These are phyloP conservation scores for Jimgerdemannia flammicorona DNA, from an alignment of 192 early-diverging fungal species.

Conservation along the genomic window DNA sequence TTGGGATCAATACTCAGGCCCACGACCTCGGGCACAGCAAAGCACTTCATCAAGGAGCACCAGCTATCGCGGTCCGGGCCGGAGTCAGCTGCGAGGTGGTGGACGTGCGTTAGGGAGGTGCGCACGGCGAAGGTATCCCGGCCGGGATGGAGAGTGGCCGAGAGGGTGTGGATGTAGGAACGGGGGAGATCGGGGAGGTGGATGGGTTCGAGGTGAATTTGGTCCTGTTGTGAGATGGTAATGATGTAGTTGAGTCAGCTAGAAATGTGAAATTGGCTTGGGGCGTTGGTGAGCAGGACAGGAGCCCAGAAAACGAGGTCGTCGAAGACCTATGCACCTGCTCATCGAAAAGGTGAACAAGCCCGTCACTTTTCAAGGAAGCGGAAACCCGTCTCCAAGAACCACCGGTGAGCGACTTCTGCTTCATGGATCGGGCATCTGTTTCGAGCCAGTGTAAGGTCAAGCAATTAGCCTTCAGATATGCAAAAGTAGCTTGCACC, in stretches of 20 bases:
- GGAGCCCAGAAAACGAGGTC: too few relatives aligned
- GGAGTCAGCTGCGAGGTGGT: slow-evolving; percentile 25
- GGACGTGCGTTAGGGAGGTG: slow-evolving; percentile 19
- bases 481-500: not conserved
- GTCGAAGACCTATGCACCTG: not conserved
- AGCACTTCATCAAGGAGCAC: slow-evolving; percentile 30
- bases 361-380: not conserved
- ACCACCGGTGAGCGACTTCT: not conserved
- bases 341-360: not conserved
- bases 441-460: not conserved
- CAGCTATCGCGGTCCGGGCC: slow-evolving; percentile 22
- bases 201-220: slow-evolving; percentile 20
- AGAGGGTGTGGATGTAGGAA: slow-evolving; percentile 27
- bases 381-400: not conserved
- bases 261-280: too few relatives aligned
- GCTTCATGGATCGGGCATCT: not conserved
- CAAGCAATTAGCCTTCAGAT: not conserved
- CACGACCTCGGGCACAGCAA: slow-evolving; percentile 31
- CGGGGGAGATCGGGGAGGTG: slow-evolving; percentile 24
- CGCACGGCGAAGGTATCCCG: slow-evolving; percentile 30
- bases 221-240: not conserved
- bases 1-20: slow-evolving; percentile 19
- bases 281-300: too few relatives aligned
- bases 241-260: too few relatives aligned
- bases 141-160: slow-evolving; percentile 25